These are phyloP conservation scores for Beauveria sp. DNA, from an alignment of 2,329 filamentous ascomycete genomes.

Conservation along the genomic window DNA sequence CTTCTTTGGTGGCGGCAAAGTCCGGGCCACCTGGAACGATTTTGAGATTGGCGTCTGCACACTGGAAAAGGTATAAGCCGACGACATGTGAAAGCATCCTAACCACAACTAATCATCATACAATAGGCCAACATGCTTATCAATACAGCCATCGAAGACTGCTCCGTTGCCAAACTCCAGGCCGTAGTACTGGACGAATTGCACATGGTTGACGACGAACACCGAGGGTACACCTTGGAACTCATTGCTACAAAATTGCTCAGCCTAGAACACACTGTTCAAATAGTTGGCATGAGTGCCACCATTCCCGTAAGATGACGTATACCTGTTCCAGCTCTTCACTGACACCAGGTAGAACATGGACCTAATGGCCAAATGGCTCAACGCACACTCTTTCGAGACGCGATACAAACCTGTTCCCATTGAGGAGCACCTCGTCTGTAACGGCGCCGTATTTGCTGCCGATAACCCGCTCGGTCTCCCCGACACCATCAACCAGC, in stretches of 20 bases:
- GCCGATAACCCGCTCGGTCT: constrained; percentile 48
- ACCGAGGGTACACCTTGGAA: constrained; percentile 68
- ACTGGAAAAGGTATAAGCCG: constrained; percentile 55
- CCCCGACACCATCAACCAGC: constrained; percentile 48
- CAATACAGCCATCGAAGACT: constrained; percentile 66
- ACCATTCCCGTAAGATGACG: constrained; percentile 54
- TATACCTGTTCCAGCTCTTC: background rate
- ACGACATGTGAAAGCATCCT: no score
- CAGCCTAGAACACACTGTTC: constrained; percentile 57
- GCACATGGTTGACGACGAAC: constrained; percentile 75
- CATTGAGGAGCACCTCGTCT: constrained; percentile 67
- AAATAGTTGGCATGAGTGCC: constrained; percentile 74
- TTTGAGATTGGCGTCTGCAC: constrained; percentile 75
- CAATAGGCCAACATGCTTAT: constrained; percentile 63
- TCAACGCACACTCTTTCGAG: constrained; percentile 62
- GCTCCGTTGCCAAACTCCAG: constrained; percentile 54
- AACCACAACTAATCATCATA: background rate
- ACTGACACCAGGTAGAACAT: constrained; percentile 48
- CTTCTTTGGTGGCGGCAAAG: constrained; percentile 67
- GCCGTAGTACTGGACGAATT: constrained; percentile 68
- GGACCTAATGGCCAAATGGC: constrained; percentile 60
- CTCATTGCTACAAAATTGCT: constrained; percentile 66
- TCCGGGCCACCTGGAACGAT: constrained; percentile 60
- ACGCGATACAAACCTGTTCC: constrained; percentile 69
- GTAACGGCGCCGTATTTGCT: constrained; percentile 59